Conservation (phyloP, 2,329 filamentous ascomycete genomes). For the Aspergillus sp. region DNA sequence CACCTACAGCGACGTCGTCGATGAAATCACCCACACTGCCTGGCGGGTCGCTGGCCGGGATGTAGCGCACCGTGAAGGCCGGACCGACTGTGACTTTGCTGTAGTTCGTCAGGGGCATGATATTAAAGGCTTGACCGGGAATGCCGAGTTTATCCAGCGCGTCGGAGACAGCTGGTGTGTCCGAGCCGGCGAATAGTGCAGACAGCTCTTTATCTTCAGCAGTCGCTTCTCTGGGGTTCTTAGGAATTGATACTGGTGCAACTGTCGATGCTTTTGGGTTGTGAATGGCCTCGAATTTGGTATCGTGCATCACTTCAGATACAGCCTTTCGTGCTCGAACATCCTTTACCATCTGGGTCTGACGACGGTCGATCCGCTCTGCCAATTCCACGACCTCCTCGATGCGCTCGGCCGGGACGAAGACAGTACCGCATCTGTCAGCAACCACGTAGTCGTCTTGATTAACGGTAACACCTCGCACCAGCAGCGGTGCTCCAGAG, state of each 20-base stretch:
- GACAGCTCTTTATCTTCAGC: not conserved
- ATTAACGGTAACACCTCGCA: not conserved
- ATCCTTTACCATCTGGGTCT: slow-evolving; percentile 20
- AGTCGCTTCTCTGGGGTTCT: too few species aligned
- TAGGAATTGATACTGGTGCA: fast-evolving
- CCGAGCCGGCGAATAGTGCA: not conserved
- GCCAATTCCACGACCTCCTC: not conserved
- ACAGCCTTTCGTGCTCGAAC: slow-evolving; percentile 19
- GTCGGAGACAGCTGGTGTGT: not conserved
- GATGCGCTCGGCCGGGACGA: not conserved
- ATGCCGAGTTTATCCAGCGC: not conserved
- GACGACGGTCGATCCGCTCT: not conserved
- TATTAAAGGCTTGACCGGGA: not conserved
- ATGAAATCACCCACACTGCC: slow-evolving; percentile 35
- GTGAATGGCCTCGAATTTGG: slow-evolving; percentile 20
- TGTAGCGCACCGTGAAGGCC: slow-evolving; percentile 35
- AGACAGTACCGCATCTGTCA: not conserved
- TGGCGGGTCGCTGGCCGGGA: slow-evolving; percentile 19
- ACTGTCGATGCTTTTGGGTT: fast-evolving
- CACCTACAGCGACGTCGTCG: slow-evolving; percentile 31
- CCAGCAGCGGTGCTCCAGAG: not conserved
- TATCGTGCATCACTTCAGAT: slow-evolving; percentile 23
- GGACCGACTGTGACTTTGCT: slow-evolving; percentile 30
- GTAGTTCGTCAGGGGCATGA: not conserved
- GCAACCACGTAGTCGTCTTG: not conserved